Base-by-base conservation (phyloP, 768 basidiomycete genomes). In the Amanita fuliginea region DNA sequence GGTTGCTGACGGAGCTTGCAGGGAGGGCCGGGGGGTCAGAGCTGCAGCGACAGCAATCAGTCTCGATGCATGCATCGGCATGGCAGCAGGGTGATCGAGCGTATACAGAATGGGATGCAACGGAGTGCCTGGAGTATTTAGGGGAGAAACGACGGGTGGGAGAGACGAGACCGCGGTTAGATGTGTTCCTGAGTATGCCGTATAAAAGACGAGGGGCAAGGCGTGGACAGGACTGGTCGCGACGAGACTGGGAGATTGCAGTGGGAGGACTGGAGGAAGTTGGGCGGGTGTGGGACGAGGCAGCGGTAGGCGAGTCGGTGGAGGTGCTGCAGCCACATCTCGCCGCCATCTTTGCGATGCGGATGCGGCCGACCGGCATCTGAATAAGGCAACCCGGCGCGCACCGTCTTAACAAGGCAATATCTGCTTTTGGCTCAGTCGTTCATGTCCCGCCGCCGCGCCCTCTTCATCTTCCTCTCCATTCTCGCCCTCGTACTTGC, bases 191-290 rank as follows among this genome's bases (percentile, higher is more conserved):
- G 46, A 70, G 62, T 47, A 65, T 65, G 42, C 72, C 79, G 36
- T 71, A 75, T 53, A 59, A 64, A 32, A 66, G 64, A 18, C 62
- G 52, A 24, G 83, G 83, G 0, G 75, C 76, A 13, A 73, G 84
- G 41, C 64, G 75, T n/a, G 87, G 87, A 1, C 75, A 79, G 57
- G 83, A 89, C 54, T 91, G 86, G 86, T 70, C 81, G 10, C 67
- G 75, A 41, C 66, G 70, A 46, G 83, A 81, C 56, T 90, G 87
- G 86, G 67, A 73, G 54, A 67, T 73, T 10, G 75, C 67, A 24
- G 60, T 83, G 51, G 56, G 56, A 6, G 69, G 67, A 44, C 56
- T 90, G 58, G 63, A 59, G 28, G 59, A 58, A 22, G 63, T 86
- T 34, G 82, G 76, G 1, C 63, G 60, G 1, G 55, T 60, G 21